Evolutionary conservation across 2,329 filamentous ascomycete genomes (phyloP).

Genomic region (Clathrospora elynae): DNA sequence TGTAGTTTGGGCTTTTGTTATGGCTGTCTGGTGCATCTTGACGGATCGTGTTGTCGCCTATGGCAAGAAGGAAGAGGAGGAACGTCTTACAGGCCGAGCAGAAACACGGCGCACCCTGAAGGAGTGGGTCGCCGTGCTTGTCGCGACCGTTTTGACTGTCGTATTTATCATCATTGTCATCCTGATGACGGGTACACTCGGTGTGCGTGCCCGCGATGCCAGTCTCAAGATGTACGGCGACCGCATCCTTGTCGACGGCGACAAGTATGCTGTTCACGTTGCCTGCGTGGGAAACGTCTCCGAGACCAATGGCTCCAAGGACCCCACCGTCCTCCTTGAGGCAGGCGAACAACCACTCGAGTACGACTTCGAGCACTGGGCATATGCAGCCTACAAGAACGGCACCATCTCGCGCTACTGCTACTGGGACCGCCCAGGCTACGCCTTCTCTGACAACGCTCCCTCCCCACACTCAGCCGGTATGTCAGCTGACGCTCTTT

Average conservation of each 20-base stretch:
- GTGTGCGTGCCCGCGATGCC: conserved; percentile 79
- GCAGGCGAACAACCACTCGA: conserved; percentile 81
- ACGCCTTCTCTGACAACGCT: conserved; percentile 87
- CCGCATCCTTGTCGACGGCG: conserved; percentile 77
- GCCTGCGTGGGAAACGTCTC: conserved; percentile 77
- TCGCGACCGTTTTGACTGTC: conserved; percentile 73
- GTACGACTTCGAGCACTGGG: conserved; percentile 77
- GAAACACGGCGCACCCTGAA: conserved; percentile 80
- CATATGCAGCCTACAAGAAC: conserved; percentile 74
- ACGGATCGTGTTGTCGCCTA: conserved; percentile 84
- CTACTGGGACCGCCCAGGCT: conserved; percentile 91
- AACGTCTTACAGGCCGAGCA: conserved; percentile 84
- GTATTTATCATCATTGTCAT: conserved; percentile 71
- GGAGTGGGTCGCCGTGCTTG: conserved; percentile 82
- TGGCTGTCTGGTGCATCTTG: conserved; percentile 77
- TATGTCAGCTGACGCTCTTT: conserved; percentile 87
- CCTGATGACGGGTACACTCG: conserved; percentile 78
- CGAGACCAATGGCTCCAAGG: conserved; percentile 59
- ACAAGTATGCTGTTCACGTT: conserved; percentile 86
- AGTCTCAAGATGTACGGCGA: conserved; percentile 74
- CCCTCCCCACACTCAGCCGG: conserved; percentile 92
- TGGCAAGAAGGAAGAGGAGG: conserved; percentile 92
- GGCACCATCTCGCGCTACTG: conserved; percentile 88
- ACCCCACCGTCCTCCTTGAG: conserved; percentile 86
- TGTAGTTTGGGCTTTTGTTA: conserved; percentile 79